Base-by-base conservation (phyloP, 208 protist genomes). In the Wallacemonas sp. region DNA sequence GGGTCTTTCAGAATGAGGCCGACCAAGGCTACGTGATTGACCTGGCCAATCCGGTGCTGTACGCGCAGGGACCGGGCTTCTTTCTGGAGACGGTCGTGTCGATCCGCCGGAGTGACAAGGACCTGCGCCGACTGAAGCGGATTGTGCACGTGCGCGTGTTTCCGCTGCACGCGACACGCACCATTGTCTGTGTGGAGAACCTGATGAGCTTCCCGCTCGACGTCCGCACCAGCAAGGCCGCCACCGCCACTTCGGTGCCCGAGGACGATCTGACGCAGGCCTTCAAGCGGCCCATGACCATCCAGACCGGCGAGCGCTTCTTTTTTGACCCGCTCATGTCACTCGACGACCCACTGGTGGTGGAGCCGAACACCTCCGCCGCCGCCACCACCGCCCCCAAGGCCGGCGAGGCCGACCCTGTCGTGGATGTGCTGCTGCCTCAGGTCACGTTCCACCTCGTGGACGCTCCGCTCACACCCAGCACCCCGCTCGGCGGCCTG, bases 141-240 rank as follows among this genome's bases (percentile, higher is more conserved):
- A 70, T 77, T 12, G 77, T 95, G 25, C 65, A 57, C 7, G 75
- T 95, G 32, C 74, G 48, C n/a, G 77, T 83, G 18, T 87, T 82
- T 50, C 89, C 89, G 3, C 72, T 95, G 39, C 89, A 95, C 65
- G 11, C 16, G 16, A 83, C 74, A 23, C 64, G 66, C 52, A 80
- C 81, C 26, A 77, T 95, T 41, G 84, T 95, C 55, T 92, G 82
- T 61, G n/a, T 92, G 1, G 79, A 91, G 71, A 95, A 95, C 68
- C 77, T 81, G 2, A 59, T 91, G 42, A 72, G 76, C 44, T 79
- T 68, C 44, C 38, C 70, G 36, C 61, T 95, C 11, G 45, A 50
- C n/a, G 52, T 67, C 0, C 71, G 46, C 33, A 55, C 57, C n/a
- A 59, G 68, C 50, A 69, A 75, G 52, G 52, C 52, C 3, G 29